Evolutionary conservation across 805 yeast genomes (phyloP), one percentile per base, ranked within the genome.

Genomic region (Wickerhamiella sergipiensis): DNA sequence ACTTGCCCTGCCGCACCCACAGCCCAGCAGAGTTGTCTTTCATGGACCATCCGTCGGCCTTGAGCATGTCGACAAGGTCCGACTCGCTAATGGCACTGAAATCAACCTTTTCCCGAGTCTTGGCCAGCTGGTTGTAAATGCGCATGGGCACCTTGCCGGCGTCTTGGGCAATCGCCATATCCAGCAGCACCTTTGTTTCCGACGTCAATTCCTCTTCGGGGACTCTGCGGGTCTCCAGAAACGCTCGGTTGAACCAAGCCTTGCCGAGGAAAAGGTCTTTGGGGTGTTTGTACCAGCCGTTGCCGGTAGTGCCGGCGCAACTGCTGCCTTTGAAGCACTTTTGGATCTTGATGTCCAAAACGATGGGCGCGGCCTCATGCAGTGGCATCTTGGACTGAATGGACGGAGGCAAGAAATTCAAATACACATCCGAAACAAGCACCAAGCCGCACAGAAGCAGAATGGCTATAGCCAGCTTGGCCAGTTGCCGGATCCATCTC

Each of bases 1-100:
- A 71, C 4, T 60, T 51, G 5, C 79, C 86, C 48, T 69, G 69
- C 54, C 76, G 75, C 29, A 77, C 69, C 89, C 88, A 83, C 13
- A 83, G 59, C 8, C 83, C 83, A 56, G 69, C 57, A 4, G 46
- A 45, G 10, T 19, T n/a, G 47, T 53, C 58, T 45, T 44, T 49
- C 58, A 61, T 36, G 55, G 53, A 21, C 72, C 69, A 42, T 70
- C 77, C 53, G 62, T 61, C 47, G 21, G 53, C 55, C n/a, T 49
- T 54, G 7, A 52, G 19, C 7, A 21, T n/a, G 1, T 50, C 48
- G 4, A 21, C 40, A 9, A 23, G 21, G 6, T 45, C 46, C 10
- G n/a, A 19, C 51, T 53, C 18, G 26, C 18, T 43, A n/a, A 21
- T 39, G 13, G 21, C 26, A 23, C 57, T 24, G 5, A 55, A 48